Conservation (phyloP, 495 filamentous ascomycete species). For the Talaromyces liani region DNA sequence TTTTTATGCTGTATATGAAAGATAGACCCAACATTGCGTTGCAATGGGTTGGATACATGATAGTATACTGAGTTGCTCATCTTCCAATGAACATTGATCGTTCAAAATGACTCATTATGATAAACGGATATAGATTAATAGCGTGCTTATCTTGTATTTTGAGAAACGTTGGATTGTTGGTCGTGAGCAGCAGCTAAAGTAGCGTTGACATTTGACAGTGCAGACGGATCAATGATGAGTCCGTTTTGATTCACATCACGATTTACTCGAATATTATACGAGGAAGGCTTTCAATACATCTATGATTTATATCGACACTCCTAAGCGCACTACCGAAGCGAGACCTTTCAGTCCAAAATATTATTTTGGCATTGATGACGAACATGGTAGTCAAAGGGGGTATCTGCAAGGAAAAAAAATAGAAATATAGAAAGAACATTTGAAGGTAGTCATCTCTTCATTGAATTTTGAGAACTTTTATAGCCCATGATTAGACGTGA, state of each 20-base stretch:
- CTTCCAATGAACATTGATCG: neutral
- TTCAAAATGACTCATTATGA: neutral
- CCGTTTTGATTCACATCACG: too few species aligned
- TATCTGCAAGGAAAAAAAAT: conserved; percentile 3
- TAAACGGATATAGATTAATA: neutral
- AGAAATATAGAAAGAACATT: neutral
- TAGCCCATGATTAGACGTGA: neutral
- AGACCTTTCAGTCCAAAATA: neutral
- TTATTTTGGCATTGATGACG: neutral
- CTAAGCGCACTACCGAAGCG: neutral
- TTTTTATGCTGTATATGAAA: neutral
- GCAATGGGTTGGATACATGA: too few species aligned
- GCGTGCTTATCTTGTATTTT: neutral
- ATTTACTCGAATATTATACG: neutral
- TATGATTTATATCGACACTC: neutral
- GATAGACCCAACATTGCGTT: too few species aligned
- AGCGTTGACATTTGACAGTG: neutral
- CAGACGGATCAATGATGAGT: neutral
- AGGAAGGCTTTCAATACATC: neutral
- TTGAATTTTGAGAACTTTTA: conserved; percentile 6
- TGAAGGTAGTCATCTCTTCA: conserved; percentile 5
- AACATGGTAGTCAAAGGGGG: neutral
- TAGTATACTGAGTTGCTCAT: neutral
- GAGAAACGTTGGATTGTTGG: neutral
- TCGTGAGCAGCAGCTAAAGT: too few species aligned